Base-by-base conservation (phyloP, 2,329 filamentous ascomycete genomes). In the Clarireedia monteithiana region DNA sequence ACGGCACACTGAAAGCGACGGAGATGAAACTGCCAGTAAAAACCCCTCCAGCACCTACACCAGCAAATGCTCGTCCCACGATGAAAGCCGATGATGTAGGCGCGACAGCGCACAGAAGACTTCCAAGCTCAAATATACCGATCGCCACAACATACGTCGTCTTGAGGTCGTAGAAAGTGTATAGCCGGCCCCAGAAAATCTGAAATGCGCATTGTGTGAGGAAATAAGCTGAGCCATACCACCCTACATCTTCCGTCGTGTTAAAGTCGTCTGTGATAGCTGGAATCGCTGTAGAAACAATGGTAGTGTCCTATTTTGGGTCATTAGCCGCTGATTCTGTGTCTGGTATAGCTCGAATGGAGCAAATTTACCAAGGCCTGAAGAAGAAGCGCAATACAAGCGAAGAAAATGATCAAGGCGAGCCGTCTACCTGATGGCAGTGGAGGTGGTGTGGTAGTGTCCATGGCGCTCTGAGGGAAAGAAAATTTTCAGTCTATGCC, bases 161-260 rank as follows among this genome's bases (percentile, higher is more conserved):
- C 34, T 51, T 51, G 23, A 44, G 42, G n/a, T 20, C 27, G 38
- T 36, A 50, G 62, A 59, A 53, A 68, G 68, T n/a, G 14, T 51
- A 51, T 4, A 30, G 15, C 2, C 38, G 42, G 5, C 39, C 49
- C 9, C 7, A 51, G 9, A 44, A 17, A 12, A 51, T 38, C 49
- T 27, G 24, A 15, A 42, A 51, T 2, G 49, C 24, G 38, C 49
- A 27, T 4, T 17, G 12, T 1, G 48, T 49, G 5, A 49, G 48
- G 30, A 49, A 39, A 30, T 70, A 70, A 26, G 68, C 68, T 53
- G 66, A 67, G 3, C 70, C 71, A 50, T 74, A 74, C 72, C 73
- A 75, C 48, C 71, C 72, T 9, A 75, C 68, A 57, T 75, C 73
- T 10, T 67, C 62, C 1, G 73, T 62, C 27, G 70, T 66, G 30